Base-by-base conservation (phyloP, 495 filamentous ascomycete species). In the Collariella sp. region DNA sequence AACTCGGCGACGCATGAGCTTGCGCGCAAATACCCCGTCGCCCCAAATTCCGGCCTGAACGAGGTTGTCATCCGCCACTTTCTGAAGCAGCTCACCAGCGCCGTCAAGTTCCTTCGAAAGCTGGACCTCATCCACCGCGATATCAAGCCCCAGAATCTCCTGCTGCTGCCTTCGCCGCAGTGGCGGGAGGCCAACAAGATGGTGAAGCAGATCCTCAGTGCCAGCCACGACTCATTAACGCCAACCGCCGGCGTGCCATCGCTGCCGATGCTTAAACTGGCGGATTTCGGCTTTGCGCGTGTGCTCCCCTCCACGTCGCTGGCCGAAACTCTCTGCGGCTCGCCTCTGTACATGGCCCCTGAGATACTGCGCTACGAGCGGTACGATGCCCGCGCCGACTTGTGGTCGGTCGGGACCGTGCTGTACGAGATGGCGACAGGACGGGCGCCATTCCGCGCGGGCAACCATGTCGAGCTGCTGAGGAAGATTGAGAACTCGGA, bases 261-360 rank as follows among this genome's bases (percentile, higher is more conserved):
- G 12, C 72, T 97, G 20, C 93, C 93, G 1, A 94, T 95, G 83
- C 77, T 98, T 49, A 98, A 98, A 72, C 83, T 98, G 62, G 93
- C 93, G 11, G 93, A 98, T 72, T 98, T 98, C 59, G 93, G 93
- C 2, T 98, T 98, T 64, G 93, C 93, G 48, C 83, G 93, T 45
- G 88, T 91, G 41, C 73, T 98, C 43, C 91, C 91, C 7, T 78
- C 85, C 10, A 91, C 91, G 1, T 88, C 91, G 2, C 75, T 98
- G 40, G 93, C 93, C 7, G 93, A 98, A 65, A 98, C 93, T 3
- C 77, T 98, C 6, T 98, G 93, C 67, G 93, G 93, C 31, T 98
- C 93, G n/a, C 93, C 93, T 13, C 77, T 98, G 22, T 98, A 98
- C 70, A 98, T 98, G 93, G 93, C 93, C 1, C 93, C 93, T 2